Conservation (phyloP, 176 grass and related monocot species). For the Bothriochloa decipiens region DNA sequence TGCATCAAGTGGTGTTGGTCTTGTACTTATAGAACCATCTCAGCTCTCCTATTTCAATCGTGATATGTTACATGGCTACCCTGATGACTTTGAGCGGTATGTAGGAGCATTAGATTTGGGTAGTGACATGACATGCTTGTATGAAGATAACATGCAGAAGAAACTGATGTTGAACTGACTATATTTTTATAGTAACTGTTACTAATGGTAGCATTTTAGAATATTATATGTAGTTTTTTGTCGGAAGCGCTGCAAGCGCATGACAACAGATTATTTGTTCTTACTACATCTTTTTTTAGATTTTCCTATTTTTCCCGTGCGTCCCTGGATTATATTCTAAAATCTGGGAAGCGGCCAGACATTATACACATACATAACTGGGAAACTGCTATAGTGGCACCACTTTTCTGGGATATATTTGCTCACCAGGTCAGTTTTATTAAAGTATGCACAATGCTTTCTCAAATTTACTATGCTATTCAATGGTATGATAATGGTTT, state of each 20-base stretch:
- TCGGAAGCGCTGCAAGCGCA: not conserved
- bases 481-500: not conserved
- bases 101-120: slow-evolving; percentile 15
- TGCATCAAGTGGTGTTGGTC: slow-evolving; percentile 45
- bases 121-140: not conserved
- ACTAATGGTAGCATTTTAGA: slow-evolving; percentile 1
- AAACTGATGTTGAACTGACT: slow-evolving; percentile 8
- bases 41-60: slow-evolving; percentile 56
- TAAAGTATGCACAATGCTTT: not conserved
- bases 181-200: slow-evolving; percentile 1
- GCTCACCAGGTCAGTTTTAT: slow-evolving; percentile 58
- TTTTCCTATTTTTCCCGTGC: slow-evolving; percentile 70
- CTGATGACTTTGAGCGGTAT: slow-evolving; percentile 66
- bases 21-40: slow-evolving; percentile 59
- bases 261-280: not conserved
- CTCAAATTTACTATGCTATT: not conserved
- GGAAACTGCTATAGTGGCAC: slow-evolving; percentile 73
- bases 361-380: slow-evolving; percentile 69
- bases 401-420: slow-evolving; percentile 69
- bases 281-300: slow-evolving; percentile 30
- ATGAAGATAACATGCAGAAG: slow-evolving; percentile 18
- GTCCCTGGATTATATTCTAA: slow-evolving; percentile 69
- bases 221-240: slow-evolving; percentile 18
- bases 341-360: slow-evolving; percentile 66
- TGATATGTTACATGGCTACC: slow-evolving; percentile 58